Conservation (phyloP, 495 filamentous ascomycete species). For the Clohesyomyces aquaticus region DNA sequence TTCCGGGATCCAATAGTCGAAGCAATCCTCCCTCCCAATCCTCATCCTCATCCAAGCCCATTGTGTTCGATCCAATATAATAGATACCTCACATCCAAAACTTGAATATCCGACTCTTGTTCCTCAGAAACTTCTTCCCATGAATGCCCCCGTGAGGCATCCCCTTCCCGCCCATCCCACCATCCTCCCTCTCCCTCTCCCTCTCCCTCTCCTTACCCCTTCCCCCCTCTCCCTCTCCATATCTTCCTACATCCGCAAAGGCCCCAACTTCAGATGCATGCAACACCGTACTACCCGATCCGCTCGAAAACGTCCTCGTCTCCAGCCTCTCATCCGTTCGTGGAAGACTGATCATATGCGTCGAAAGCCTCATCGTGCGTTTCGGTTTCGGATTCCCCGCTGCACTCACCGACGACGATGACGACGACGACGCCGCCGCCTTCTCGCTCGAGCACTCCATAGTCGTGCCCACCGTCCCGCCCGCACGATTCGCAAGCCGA, state of each 20-base stretch:
- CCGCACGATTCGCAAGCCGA: conserved; percentile 38
- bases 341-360: conserved; percentile 30
- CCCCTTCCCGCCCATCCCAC: neutral
- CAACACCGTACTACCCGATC: conserved; percentile 15
- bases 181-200: neutral
- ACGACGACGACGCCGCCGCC: too few relatives aligned
- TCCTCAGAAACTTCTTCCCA: conserved; percentile 31
- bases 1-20: neutral
- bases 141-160: too few relatives aligned
- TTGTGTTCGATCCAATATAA: conserved; percentile 15
- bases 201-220: conserved; percentile 2
- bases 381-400: conserved; percentile 29
- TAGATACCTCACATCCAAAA: conserved; percentile 29
- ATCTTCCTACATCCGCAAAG: neutral
- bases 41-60: conserved; percentile 7
- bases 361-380: conserved; percentile 27
- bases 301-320: conserved; percentile 4
- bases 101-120: conserved; percentile 37
- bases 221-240: conserved; percentile 11
- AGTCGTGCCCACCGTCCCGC: too few relatives aligned
- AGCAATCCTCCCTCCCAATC: neutral
- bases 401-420: too few relatives aligned
- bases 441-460: conserved; percentile 28
- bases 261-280: conserved; percentile 2
- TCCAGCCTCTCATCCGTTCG: conserved; percentile 15